Base-by-base conservation (phyloP, 257 asterid genomes). In the Lycium barbarum region DNA sequence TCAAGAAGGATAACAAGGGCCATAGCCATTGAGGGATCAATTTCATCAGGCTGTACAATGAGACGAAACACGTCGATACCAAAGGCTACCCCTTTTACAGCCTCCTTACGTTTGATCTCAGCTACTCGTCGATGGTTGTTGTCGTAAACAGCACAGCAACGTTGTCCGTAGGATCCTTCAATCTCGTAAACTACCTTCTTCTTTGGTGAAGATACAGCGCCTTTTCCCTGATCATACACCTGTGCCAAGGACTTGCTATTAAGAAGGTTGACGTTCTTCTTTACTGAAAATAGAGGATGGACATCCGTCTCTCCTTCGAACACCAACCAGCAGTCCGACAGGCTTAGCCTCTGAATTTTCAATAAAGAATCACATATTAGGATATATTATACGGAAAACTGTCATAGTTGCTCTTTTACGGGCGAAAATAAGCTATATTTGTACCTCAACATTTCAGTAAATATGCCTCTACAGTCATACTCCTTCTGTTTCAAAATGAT, bases 1-100 rank as follows among this genome's bases (percentile, higher is more conserved):
- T 94, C 98, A 14, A 94, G 95, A 79, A 93, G 90, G 79, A 94
- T 89, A 43, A 94, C 94, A 47, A 93, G 35, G 2, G 94, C 93
- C 98, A 94, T 92, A 55, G 95, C 95, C 2, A 86, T 55, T 6
- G 90, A 80, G 1, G 88, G 57, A 22, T 93, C 93, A 62, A 91
- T 86, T 81, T 88, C 92, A 12, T 90, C 92, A 83, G 91, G 93
- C 70, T 88, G 88, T 20, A 92, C 88, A 40, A 90, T 84, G 1
- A 94, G 90, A 20, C 86, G 90, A 90, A 94, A 93, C 33, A 94
- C 91, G 84, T 94, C 98, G 72, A 57, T 55, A 4, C 97, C 97
- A 53, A 93, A 85, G 38, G 83, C 88, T 14, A 89, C 90, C 12
- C 96, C 95, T 51, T 51, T 88, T n/a, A 90, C 91, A 43, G 86